These are phyloP conservation scores for Aspergillus pseudoterreus DNA, from an alignment of 2,329 filamentous ascomycete genomes.

Conservation along the genomic window DNA sequence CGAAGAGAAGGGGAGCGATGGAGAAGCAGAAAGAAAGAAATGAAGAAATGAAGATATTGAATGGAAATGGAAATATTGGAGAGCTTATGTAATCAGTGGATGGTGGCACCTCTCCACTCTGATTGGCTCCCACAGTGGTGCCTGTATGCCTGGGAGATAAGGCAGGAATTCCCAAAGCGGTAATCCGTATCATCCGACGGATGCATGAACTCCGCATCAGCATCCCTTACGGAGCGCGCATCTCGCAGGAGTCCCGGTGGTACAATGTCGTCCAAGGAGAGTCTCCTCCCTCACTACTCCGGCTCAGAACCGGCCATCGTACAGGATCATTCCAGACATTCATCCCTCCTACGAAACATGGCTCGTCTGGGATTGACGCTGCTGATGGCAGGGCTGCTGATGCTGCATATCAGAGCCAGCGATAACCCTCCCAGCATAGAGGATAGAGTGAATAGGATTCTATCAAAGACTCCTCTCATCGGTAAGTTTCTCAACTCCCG, in stretches of 20 bases:
- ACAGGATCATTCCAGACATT: not conserved
- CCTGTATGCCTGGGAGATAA: not conserved
- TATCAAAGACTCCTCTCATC: slow-evolving; percentile 47
- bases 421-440: slow-evolving; percentile 22
- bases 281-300: not conserved
- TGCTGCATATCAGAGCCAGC: slow-evolving; percentile 3
- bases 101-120: not conserved
- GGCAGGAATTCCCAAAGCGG: not conserved
- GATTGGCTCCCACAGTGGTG: slow-evolving; percentile 6
- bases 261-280: not conserved
- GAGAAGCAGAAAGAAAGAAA: not conserved
- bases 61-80: not conserved
- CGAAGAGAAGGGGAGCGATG: not conserved
- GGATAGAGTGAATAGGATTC: slow-evolving; percentile 42
- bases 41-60: not conserved
- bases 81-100: too few relatives aligned
- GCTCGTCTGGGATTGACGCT: slow-evolving; percentile 1
- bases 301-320: not conserved
- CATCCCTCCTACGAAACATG: not conserved
- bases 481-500: slow-evolving; percentile 27
- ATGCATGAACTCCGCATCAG: not conserved
- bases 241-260: not conserved
- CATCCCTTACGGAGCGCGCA: not conserved
- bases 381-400: slow-evolving; percentile 6
- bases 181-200: not conserved